Evolutionary conservation across 805 yeast species (phyloP).

Genomic region (Candida sithepensis): DNA sequence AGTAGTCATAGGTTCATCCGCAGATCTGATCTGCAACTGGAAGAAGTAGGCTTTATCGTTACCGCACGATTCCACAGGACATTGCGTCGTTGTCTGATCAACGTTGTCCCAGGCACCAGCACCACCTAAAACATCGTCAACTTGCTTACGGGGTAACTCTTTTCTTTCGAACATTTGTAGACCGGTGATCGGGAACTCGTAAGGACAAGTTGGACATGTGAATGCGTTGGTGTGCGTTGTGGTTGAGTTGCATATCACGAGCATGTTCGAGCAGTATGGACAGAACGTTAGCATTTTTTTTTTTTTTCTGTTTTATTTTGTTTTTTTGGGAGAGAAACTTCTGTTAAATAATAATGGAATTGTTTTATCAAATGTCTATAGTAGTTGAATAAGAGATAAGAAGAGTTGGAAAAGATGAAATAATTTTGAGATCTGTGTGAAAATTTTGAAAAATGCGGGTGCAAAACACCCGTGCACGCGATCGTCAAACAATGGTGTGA

Average conservation of each 20-base stretch:
- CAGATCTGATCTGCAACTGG: constrained; percentile 94
- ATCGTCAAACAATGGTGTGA: not conserved
- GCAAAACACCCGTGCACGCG: too few relatives aligned
- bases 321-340: too few relatives aligned
- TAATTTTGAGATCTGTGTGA: too few relatives aligned
- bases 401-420: too few relatives aligned
- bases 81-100: constrained; percentile 90
- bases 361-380: too few relatives aligned
- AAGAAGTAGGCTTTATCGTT: constrained; percentile 92
- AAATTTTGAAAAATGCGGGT: too few relatives aligned
- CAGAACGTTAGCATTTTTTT: constrained; percentile 90
- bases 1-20: constrained; percentile 99
- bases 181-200: constrained; percentile 84
- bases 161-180: constrained; percentile 83
- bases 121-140: constrained; percentile 95
- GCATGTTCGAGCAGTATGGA: constrained; percentile 91
- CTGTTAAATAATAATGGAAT: too few relatives aligned
- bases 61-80: constrained; percentile 85
- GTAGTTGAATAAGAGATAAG: too few relatives aligned
- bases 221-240: constrained; percentile 55
- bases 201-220: constrained; percentile 93
- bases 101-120: constrained; percentile 99
- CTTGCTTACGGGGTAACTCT: constrained; percentile 77
- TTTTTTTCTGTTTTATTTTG: too few relatives aligned
- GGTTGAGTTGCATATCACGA: constrained; percentile 63